These are phyloP conservation scores for Saccharomycopsis oosterbeekiorum DNA, from an alignment of 805 yeast species.

Conservation along the genomic window DNA sequence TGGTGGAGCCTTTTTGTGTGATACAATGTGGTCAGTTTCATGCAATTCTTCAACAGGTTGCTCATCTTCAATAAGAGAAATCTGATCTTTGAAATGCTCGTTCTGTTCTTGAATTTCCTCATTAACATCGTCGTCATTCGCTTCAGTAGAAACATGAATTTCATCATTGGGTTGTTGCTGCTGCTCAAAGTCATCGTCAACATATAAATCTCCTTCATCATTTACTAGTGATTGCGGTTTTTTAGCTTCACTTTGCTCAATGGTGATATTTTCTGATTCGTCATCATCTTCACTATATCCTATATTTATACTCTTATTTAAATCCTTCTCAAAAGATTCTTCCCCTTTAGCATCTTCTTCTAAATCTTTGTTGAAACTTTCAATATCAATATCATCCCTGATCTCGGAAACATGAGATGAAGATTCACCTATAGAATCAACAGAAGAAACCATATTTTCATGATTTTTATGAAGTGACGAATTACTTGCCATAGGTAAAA, in stretches of 20 bases:
- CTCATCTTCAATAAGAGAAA: conserved; percentile 12
- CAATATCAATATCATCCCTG: conserved; percentile 10
- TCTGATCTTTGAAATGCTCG: conserved; percentile 11
- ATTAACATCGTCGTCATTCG: neutral
- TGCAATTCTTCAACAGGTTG: conserved; percentile 14
- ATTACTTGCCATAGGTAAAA: conserved; percentile 9
- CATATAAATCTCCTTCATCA: neutral
- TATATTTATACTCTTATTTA: conserved; percentile 19
- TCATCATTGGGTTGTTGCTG: neutral
- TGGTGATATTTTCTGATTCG: neutral
- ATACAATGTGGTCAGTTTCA: conserved; percentile 10
- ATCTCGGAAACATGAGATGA: conserved; percentile 10
- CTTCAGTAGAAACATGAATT: neutral
- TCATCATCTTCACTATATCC: conserved; percentile 18
- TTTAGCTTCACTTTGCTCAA: neutral
- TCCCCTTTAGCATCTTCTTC: conserved; percentile 1
- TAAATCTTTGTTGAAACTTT: neutral
- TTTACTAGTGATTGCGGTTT: neutral
- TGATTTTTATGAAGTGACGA: neutral
- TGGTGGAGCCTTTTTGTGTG: conserved; percentile 18
- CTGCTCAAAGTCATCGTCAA: neutral
- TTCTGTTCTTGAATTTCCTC: neutral
- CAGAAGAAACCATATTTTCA: neutral
- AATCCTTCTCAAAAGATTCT: neutral
- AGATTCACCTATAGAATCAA: neutral